Evolutionary conservation across 495 filamentous ascomycete genomes (phyloP), one percentile per base, ranked within the genome.

Genomic region (Glarea lozoyensis): DNA sequence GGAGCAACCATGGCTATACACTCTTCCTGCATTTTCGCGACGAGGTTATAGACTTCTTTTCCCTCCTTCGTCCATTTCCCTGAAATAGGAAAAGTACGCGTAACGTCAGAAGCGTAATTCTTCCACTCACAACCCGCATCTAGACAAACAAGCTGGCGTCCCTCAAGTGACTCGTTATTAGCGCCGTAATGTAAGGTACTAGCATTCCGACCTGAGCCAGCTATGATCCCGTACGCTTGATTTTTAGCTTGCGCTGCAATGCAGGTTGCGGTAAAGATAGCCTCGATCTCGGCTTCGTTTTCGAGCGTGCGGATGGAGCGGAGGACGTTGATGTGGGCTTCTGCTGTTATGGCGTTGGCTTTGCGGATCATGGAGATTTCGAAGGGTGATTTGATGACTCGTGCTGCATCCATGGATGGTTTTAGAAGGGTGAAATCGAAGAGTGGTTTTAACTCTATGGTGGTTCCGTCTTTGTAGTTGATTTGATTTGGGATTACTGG

Each of bases 71-170:
- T 73, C 72, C 81, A 89, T 20, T 46, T 35, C 27, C 55, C 55
- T 17, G 63, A 66, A 13, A 94, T 60, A 0, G 90, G 90, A 52
- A 94, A 79, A 2, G 89, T 94, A 4, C 90, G 75, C 0, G 90
- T 97, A 25, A 97, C 75, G 51, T 96, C 89, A 39, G 78, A 79
- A n/a, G 87, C 87, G 55, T 97, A 97, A 59, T 84, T 86, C 10
- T 79, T 62, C 73, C 75, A 93, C 58, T 95, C 90, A 24, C 78
- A 76, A 4, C 86, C 88, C 1, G 88, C 90, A 58, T 97, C 90
- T 6, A 95, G 66, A 45, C 86, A 80, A 19, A 94, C 67, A 13
- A 90, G 65, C 55, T 88, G 80, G 38, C 73, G 68, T 2, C 75
- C 75, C 3, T 64, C 55, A 25, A 96, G 69, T 4, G 77, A 63